A percentile compares a stretch with the other conserved stretches of the same genome.
These are phyloP conservation scores for Alternaria hordeiaustralica DNA, from an alignment of 2,329 filamentous ascomycete species.

Conservation along the genomic window DNA sequence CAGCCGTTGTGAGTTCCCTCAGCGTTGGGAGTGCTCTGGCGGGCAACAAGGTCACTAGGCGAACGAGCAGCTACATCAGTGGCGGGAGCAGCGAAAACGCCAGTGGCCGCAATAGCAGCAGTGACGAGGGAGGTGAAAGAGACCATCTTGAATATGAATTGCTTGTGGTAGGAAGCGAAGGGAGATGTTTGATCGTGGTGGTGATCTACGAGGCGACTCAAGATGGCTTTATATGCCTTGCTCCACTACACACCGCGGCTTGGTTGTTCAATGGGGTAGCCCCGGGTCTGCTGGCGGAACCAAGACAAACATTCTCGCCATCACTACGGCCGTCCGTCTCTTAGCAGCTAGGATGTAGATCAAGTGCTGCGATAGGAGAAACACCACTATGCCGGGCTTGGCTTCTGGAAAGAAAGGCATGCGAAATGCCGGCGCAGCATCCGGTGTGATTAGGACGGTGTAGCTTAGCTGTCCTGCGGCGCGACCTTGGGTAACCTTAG, in stretches of 20 bases:
- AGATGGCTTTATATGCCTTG: slow-evolving; percentile 24
- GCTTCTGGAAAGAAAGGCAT: slow-evolving; percentile 10
- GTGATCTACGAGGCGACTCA: slow-evolving; percentile 16
- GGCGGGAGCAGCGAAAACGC: slow-evolving; percentile 36
- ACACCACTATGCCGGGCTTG: slow-evolving; percentile 27
- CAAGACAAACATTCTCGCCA: slow-evolving; percentile 21
- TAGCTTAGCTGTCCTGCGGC: too few relatives aligned
- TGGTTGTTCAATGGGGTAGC: slow-evolving; percentile 5
- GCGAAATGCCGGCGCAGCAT: neutral
- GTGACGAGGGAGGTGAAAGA: slow-evolving; percentile 39
- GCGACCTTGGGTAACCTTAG: too few relatives aligned
- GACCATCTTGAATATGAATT: slow-evolving; percentile 29
- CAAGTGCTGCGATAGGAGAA: slow-evolving; percentile 17
- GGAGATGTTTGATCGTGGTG: slow-evolving; percentile 17
- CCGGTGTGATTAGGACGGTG: neutral
- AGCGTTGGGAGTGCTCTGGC: slow-evolving; percentile 53
- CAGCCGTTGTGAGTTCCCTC: slow-evolving; percentile 64
- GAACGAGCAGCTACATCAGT: slow-evolving; percentile 49
- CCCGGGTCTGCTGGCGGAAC: slow-evolving; percentile 14
- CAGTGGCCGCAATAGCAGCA: slow-evolving; percentile 31
- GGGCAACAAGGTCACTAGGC: slow-evolving; percentile 32
- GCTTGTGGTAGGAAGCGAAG: slow-evolving; percentile 3
- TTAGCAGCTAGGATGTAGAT: slow-evolving; percentile 25
- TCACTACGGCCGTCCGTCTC: slow-evolving; percentile 16
- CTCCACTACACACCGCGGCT: slow-evolving; percentile 7